Evolutionary conservation across 2,329 filamentous ascomycete species (phyloP), one percentile per base, ranked within the genome.

Genomic region (Cordyceps tenuipes): DNA sequence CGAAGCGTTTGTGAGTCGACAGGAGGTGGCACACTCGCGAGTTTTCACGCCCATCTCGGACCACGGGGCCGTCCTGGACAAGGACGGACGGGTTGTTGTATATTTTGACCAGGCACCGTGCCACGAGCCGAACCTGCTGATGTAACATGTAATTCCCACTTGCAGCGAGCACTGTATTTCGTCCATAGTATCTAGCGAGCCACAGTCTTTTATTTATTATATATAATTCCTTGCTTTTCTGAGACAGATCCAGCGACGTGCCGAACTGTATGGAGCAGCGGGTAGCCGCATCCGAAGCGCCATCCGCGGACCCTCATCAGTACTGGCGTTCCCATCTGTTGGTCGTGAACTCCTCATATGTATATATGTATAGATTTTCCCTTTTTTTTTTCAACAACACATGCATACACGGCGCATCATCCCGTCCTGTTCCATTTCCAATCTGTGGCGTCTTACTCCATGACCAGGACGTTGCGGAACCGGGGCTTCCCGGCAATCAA

Each of bases 1-100:
- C 67, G 74, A 80, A 1, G 82, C 85, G 26, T 89, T 90, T 10
- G 82, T 96, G 47, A 90, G 86, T 58, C 80, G 80, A 66, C 89
- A 95, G 70, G 91, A 96, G 72, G 79, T 94, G 57, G 78, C 78
- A 13, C 88, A 94, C 66, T 89, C 88, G 0, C 78, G 78, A 65
- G 83, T 82, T 67, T 81, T 89, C 36, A 89, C 91, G 34, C 83
- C 86, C 1, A 93, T 95, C 64, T 92, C 89, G 0, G 91, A 96
- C 71, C 61, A 62, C 4, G 73, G 73, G 2, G 69, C 71, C 1
- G 64, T 62, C 1, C 53, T 75, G 63, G 66, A 72, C 51, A 67
- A 68, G 6, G 71, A 71, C 62, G 75, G 74, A 2, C 56, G 69
- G 44, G 61, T 77, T 2, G 47, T 68, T 44, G 72, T 73, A 10